phyloP scores from a whole-genome alignment of 139 green algal genomes.

The Chlamydomonas schloesseri region DNA sequence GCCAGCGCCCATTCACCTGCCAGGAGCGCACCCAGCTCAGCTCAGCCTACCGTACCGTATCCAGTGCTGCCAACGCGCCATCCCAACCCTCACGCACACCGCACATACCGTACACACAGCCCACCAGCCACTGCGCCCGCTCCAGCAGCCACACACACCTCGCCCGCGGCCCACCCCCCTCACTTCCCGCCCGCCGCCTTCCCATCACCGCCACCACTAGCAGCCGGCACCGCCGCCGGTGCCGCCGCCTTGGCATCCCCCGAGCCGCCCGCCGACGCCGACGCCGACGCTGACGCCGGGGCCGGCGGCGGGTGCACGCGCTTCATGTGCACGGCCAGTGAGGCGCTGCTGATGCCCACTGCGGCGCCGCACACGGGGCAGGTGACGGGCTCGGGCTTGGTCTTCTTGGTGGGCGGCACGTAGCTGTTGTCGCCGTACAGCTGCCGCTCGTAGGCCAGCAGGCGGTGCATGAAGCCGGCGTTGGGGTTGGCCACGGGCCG shows the following conservation, averaged over 20 bases:
- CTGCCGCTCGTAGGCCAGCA: slow-evolving; percentile 75
- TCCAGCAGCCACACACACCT: no score
- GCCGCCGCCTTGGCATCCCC: background rate
- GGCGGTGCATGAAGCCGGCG: slow-evolving; percentile 80
- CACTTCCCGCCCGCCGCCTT: no score
- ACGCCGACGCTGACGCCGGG: background rate
- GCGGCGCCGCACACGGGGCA: slow-evolving; percentile 79
- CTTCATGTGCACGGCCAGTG: slow-evolving; percentile 79
- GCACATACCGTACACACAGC: no score
- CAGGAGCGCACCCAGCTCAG: no score
- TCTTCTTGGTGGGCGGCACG: slow-evolving; percentile 63
- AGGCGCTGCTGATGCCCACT: slow-evolving; percentile 76
- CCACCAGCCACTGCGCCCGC: no score
- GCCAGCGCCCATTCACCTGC: no score
- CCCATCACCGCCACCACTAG: no score
- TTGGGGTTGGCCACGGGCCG: slow-evolving; percentile 83
- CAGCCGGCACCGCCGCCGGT: no score
- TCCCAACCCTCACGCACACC: no score
- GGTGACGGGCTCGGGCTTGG: slow-evolving; percentile 73
- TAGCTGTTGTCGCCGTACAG: slow-evolving; percentile 75
- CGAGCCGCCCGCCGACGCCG: background rate
- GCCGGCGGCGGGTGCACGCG: slow-evolving; percentile 64
- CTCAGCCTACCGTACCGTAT: no score
- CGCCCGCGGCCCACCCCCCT: no score
- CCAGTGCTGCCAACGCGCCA: no score